These are phyloP conservation scores for maize (Zea mays) DNA, from an alignment of 176 grass and related monocot genomes.

Conservation along the genomic window DNA sequence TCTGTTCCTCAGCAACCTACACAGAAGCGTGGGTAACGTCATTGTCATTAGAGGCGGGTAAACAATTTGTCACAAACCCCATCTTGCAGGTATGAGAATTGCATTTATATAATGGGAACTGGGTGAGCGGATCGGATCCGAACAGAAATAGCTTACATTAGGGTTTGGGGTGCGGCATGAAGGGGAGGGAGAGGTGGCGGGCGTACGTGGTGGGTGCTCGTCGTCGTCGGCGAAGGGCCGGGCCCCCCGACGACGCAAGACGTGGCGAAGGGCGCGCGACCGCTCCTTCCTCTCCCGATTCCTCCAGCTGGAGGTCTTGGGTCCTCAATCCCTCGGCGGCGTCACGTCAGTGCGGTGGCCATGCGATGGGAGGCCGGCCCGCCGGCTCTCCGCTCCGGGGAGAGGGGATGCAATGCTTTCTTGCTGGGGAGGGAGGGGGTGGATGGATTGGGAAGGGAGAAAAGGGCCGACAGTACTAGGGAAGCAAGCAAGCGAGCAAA, in stretches of 20 bases:
- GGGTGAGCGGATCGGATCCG: not conserved
- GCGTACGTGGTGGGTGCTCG: not conserved
- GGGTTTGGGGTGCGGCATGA: not conserved
- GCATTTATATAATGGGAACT: not conserved
- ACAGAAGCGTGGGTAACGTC: not conserved
- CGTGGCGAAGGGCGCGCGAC: slow-evolving; percentile 1
- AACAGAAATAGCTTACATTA: not conserved
- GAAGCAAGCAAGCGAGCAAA: slow-evolving; percentile 39
- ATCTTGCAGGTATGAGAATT: not conserved
- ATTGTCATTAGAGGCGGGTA: not conserved
- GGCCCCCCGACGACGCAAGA: not conserved
- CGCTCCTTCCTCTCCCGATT: not conserved
- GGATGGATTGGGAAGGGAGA: slow-evolving; percentile 30
- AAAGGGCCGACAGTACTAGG: slow-evolving; percentile 40
- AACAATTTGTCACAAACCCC: not conserved
- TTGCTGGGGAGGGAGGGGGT: not conserved
- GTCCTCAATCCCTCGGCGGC: not conserved
- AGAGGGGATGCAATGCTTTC: slow-evolving; percentile 1
- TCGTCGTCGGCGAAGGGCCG: not conserved
- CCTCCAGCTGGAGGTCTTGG: slow-evolving; percentile 5
- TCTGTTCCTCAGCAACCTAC: slow-evolving; percentile 29
- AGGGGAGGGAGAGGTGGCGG: not conserved
- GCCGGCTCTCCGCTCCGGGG: not conserved
- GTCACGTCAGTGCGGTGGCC: slow-evolving; percentile 35
- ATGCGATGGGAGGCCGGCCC: slow-evolving; percentile 35